Percentiles rank a stretch among this genome's conserved stretches.
Conservation (phyloP, 2,329 filamentous ascomycete genomes). For the Cercospora sp. region DNA sequence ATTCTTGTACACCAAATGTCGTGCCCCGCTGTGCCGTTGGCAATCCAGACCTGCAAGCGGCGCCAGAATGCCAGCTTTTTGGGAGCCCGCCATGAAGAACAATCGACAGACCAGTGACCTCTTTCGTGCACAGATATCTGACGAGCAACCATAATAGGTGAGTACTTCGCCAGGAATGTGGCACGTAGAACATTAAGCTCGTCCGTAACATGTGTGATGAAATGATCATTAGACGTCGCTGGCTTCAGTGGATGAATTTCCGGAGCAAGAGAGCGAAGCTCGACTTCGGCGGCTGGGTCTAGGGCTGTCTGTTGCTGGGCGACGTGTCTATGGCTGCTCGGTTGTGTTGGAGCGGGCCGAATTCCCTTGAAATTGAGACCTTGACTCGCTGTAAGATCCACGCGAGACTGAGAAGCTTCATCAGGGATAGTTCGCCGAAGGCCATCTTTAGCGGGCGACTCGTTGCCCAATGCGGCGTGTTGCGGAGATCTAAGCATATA, state of each 20-base stretch:
- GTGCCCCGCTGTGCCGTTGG: constrained; percentile 64
- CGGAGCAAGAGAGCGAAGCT: not conserved
- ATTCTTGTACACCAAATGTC: constrained; percentile 58
- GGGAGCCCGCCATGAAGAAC: constrained; percentile 53
- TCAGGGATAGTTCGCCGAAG: not conserved
- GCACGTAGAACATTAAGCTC: constrained; percentile 36
- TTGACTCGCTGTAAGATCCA: not conserved
- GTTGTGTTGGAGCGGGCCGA: not conserved
- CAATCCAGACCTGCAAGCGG: constrained; percentile 61
- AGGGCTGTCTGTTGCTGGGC: not conserved
- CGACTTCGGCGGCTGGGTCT: not conserved
- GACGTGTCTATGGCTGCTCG: not conserved
- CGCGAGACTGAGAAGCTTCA: not conserved
- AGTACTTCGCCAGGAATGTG: constrained; percentile 35
- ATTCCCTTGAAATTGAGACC: not conserved
- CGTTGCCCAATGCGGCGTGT: not conserved
- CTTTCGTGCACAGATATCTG: constrained; percentile 63
- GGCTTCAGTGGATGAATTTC: constrained; percentile 32
- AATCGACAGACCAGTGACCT: constrained; percentile 73
- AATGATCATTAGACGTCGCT: constrained; percentile 22
- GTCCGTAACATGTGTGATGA: constrained; percentile 36
- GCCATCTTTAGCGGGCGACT: not conserved
- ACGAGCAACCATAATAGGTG: constrained; percentile 45
- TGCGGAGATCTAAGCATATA: not conserved
- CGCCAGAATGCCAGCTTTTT: constrained; percentile 60